Percentiles rank a stretch among this genome's conserved stretches.
Conservation (phyloP, 495 filamentous ascomycete genomes). For the Hypoxylon subgilvum region DNA sequence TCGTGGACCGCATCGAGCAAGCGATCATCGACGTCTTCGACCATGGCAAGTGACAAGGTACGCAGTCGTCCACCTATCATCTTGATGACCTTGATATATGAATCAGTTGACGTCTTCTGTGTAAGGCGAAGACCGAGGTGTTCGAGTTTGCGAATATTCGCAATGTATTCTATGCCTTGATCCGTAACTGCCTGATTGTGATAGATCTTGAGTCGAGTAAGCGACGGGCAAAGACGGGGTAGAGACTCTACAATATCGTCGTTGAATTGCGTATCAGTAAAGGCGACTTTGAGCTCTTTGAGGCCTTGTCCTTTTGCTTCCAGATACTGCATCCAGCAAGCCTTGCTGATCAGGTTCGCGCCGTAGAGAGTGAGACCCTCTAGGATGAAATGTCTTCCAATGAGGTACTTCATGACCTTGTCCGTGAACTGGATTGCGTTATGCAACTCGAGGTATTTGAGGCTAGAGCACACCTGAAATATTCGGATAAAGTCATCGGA, state of each 20-base stretch:
- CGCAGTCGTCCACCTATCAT: conserved; percentile 64
- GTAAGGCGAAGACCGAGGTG: conserved; percentile 74
- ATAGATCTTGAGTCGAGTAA: conserved; percentile 74
- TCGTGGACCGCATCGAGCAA: conserved; percentile 70
- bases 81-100: conserved; percentile 65
- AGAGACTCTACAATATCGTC: conserved; percentile 64
- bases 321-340: conserved; percentile 72
- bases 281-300: conserved; percentile 71
- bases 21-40: conserved; percentile 62
- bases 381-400: conserved; percentile 68
- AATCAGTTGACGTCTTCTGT: conserved; percentile 58
- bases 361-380: conserved; percentile 70
- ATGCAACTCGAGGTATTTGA: conserved; percentile 71
- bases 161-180: conserved; percentile 58
- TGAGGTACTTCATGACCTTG: conserved; percentile 75
- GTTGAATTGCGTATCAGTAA: conserved; percentile 69
- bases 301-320: conserved; percentile 64
- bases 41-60: conserved; percentile 74
- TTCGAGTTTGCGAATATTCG: conserved; percentile 62
- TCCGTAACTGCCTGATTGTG: conserved; percentile 59
- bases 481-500: conserved; percentile 79
- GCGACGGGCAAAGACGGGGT: conserved; percentile 61
- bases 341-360: conserved; percentile 77
- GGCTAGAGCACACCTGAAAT: conserved; percentile 71
- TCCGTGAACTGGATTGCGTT: conserved; percentile 91